These are phyloP conservation scores for Penicillium manginii DNA, from an alignment of 495 filamentous ascomycete species.

Conservation along the genomic window DNA sequence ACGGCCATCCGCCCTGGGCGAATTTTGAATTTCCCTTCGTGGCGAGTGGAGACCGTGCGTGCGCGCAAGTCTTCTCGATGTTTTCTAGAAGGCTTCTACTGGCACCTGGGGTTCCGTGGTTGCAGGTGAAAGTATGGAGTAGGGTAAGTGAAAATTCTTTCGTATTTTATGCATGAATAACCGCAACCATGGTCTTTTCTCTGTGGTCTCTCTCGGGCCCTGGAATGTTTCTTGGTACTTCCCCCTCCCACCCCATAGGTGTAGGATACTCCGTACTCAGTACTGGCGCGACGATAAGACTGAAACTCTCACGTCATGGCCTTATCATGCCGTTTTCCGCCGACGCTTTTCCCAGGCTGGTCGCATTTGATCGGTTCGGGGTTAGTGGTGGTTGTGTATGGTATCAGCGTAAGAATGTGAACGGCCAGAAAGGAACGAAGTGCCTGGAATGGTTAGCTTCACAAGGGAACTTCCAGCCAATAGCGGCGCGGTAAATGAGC, in stretches of 20 bases:
- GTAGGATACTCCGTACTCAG: background rate
- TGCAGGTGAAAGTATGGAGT: background rate
- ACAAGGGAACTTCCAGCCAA: background rate
- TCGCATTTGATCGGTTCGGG: background rate
- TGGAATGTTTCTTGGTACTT: background rate
- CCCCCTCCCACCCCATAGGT: no score
- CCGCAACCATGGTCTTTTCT: background rate
- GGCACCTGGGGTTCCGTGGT: slow-evolving; percentile 16
- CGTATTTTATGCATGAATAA: background rate
- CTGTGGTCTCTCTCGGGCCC: background rate
- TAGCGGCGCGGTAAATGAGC: background rate
- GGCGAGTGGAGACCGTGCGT: background rate
- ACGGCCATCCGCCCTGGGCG: slow-evolving; percentile 4
- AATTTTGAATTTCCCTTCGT: slow-evolving; percentile 5
- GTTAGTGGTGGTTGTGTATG: slow-evolving; percentile 1
- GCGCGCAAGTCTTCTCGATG: slow-evolving; percentile 22
- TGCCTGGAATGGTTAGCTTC: slow-evolving; percentile 13
- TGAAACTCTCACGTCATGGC: slow-evolving; percentile 33
- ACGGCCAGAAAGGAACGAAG: slow-evolving; percentile 16
- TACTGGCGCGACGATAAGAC: slow-evolving; percentile 24
- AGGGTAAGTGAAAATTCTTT: slow-evolving; percentile 9
- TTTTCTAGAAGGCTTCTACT: slow-evolving; percentile 38
- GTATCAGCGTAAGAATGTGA: background rate
- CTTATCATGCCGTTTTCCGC: slow-evolving; percentile 32
- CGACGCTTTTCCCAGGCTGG: slow-evolving; percentile 3